Evolutionary conservation across 768 basidiomycete genomes (phyloP).

Genomic region (Macrolepiota albuminosa): DNA sequence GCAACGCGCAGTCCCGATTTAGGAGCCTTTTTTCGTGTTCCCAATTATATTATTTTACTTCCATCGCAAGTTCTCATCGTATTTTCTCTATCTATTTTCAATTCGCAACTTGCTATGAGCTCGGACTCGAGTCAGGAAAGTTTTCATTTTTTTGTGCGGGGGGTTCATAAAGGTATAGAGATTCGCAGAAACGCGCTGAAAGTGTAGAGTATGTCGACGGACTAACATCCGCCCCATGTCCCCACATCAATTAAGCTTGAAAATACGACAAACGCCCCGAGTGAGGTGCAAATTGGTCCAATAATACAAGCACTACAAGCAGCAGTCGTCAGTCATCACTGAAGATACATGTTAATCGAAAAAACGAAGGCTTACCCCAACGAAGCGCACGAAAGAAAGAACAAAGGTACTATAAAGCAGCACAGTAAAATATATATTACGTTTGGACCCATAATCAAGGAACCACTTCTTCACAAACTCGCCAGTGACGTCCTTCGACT

Average conservation of each 20-base stretch:
- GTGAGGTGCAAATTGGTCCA: constrained; percentile 18
- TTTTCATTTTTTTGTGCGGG: neutral
- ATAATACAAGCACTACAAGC: constrained; percentile 18
- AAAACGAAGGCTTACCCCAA: constrained; percentile 38
- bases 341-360: neutral
- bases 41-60: no score
- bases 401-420: constrained; percentile 59
- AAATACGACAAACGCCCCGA: constrained; percentile 16
- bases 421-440: constrained; percentile 56
- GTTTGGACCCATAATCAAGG: constrained; percentile 32
- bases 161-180: constrained; percentile 9
- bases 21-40: neutral
- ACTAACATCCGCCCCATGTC: neutral
- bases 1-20: neutral
- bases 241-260: constrained; percentile 14
- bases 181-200: neutral
- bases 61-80: no score
- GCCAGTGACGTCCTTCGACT: constrained; percentile 29
- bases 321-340: neutral
- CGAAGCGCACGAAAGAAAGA: constrained; percentile 52
- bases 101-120: no score
- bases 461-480: constrained; percentile 23
- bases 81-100: no score
- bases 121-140: neutral
- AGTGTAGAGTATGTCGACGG: constrained; percentile 1